Evolutionary conservation across 352 stramenopile genomes (phyloP).

Genomic region (Thalassiosira mediterranea): DNA sequence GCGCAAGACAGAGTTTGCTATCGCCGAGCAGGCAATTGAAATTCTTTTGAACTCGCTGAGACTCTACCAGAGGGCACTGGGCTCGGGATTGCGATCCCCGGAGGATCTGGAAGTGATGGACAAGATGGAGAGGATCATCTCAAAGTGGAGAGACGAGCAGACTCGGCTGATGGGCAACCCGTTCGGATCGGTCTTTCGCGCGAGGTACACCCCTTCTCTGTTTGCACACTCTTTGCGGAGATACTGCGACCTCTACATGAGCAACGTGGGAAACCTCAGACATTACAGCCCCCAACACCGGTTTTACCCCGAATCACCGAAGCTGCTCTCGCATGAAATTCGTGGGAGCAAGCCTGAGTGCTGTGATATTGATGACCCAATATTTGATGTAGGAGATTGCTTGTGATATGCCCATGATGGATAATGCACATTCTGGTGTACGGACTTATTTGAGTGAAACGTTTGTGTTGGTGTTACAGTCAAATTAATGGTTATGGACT

Average conservation of each 20-base stretch:
- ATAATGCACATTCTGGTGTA: no score
- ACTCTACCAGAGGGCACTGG: conserved; percentile 64
- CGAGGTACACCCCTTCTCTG: conserved; percentile 75
- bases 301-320: conserved; percentile 79
- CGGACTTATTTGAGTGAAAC: no score
- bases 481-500: no score
- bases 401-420: no score
- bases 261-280: conserved; percentile 61
- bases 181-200: conserved; percentile 80
- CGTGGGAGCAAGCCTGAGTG: conserved; percentile 43
- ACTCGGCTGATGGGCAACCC: conserved; percentile 75
- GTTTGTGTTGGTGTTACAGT: no score
- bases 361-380: conserved; percentile 40
- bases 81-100: conserved; percentile 40
- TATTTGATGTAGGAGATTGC: no score
- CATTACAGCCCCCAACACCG: conserved; percentile 78
- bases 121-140: conserved; percentile 70
- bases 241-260: conserved; percentile 85
- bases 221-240: conserved; percentile 78
- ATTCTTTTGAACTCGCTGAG: conserved; percentile 72
- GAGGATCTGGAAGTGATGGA: conserved; percentile 75
- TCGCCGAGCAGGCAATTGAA: conserved; percentile 66
- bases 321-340: conserved; percentile 76
- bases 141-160: conserved; percentile 72
- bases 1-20: conserved; percentile 53